phyloP scores from a whole-genome alignment of 176 grass and related monocot genomes.

The Neostapfia colusana region DNA sequence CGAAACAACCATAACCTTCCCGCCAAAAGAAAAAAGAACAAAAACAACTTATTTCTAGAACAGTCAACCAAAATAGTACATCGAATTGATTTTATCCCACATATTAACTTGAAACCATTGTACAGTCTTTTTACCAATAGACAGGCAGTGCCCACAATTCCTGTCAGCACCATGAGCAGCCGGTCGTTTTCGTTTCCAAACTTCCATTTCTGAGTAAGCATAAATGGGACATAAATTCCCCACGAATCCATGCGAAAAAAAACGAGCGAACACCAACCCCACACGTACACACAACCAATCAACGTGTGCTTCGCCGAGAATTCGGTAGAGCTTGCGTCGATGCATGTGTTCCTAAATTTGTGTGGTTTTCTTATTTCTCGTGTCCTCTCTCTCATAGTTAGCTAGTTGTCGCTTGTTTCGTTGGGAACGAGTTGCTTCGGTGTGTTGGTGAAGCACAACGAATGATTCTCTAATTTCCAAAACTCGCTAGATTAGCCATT shows the following conservation, averaged over 20 bases:
- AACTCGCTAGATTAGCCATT: not conserved
- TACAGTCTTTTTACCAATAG: not conserved
- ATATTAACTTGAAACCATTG: not conserved
- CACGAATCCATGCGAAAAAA: not conserved
- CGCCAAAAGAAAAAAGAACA: not conserved
- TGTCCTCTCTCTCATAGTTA: not conserved
- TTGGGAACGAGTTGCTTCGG: constrained; percentile 54
- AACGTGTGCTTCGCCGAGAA: constrained; percentile 26
- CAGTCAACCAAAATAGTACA: not conserved
- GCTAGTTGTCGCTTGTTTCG: constrained; percentile 20
- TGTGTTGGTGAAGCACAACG: constrained; percentile 49
- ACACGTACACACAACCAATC: constrained; percentile 33
- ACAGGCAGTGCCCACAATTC: not conserved
- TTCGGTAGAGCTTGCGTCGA: not conserved
- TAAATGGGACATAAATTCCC: not conserved
- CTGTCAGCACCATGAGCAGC: not conserved
- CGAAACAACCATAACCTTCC: not conserved
- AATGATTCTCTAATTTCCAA: constrained; percentile 32
- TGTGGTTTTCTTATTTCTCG: not conserved
- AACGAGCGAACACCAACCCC: constrained; percentile 26
- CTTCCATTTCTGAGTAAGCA: not conserved
- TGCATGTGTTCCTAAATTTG: not conserved
- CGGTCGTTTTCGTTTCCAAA: not conserved
- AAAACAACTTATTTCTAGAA: not conserved
- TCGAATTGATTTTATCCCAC: not conserved